Evolutionary conservation across 768 basidiomycete species (phyloP).

Genomic region (Trametes cinnabarina): DNA sequence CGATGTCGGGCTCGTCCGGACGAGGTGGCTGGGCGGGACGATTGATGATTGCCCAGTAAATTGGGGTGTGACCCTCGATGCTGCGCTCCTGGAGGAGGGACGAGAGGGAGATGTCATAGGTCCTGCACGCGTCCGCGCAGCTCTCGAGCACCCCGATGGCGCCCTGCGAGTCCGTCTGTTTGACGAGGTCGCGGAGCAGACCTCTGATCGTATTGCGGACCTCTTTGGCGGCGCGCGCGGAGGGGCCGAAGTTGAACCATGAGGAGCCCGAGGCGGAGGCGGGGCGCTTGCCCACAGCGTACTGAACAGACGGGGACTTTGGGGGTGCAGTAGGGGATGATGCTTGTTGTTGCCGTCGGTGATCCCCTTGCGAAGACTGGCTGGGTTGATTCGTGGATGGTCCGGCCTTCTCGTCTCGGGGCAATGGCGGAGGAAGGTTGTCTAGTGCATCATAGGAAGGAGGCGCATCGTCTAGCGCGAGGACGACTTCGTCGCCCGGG

Average conservation of each 20-base stretch:
- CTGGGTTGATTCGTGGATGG: background rate
- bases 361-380: no score
- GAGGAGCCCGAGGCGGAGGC: background rate
- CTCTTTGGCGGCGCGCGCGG: constrained; percentile 31
- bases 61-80: constrained; percentile 61
- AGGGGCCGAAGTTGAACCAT: constrained; percentile 19
- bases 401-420: constrained; percentile 7
- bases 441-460: constrained; percentile 25
- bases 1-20: constrained; percentile 27
- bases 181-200: constrained; percentile 51
- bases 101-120: constrained; percentile 49
- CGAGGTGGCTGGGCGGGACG: constrained; percentile 34
- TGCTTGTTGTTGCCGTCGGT: background rate
- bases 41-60: constrained; percentile 76
- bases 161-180: constrained; percentile 23
- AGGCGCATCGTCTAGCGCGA: constrained; percentile 24
- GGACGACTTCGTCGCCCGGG: constrained; percentile 25
- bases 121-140: constrained; percentile 59
- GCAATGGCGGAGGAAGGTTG: background rate
- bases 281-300: background rate
- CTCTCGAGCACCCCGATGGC: constrained; percentile 50
- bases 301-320: background rate
- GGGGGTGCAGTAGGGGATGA: background rate
- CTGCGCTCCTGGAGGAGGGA: constrained; percentile 58
- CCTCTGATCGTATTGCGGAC: constrained; percentile 51